Base-by-base conservation (phyloP, 2,329 filamentous ascomycete species). In the Emydomyces testavorans region DNA sequence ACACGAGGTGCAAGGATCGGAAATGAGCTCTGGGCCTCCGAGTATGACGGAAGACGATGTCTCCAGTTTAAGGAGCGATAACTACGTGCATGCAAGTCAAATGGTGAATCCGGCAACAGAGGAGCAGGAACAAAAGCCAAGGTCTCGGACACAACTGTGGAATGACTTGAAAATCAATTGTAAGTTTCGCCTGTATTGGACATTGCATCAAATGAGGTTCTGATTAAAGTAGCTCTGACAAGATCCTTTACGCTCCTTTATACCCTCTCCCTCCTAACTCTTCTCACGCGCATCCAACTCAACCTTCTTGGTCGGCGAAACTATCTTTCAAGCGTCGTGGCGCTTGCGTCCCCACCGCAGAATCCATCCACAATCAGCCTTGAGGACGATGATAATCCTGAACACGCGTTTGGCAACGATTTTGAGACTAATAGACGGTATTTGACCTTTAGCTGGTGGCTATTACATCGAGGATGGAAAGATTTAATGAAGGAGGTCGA, bases 391-490 rank as follows among this genome's bases (percentile, higher is more conserved):
- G 89, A 95, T 62, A 86, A 92, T 62, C 83, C 83, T 59, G 85
- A 90, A 46, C 83, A 89, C 57, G 77, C 80, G 3, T 88, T 93
- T 61, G 88, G 88, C 37, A 90, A 85, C 64, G 92, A 98, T 65
- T 95, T 94, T 57, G 89, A 95, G 65, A 94, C 88, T 28, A 98
- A 98, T 66, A 77, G 89, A 57, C 85, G 85, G 60, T 98, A 96
- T 62, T 74, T 98, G 41, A 93, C 89, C 34, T 94, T 96, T 64
- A 94, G 87, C 67, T 98, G 92, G 92, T 98, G 90, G 89, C 71
- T 98, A 39, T 73, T 98, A 40, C 90, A 98, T 67, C 79, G 80
- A 55, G 92, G 92, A 36, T 96, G 88, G 81, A 79, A 80, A 55
- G 79, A 88, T 50, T 71, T 96, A 49, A 83, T 88, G 75, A 73